Evolutionary conservation across 257 asterid species (phyloP), one percentile per base, ranked within the genome.

Genomic region (Salvia hispanica): DNA sequence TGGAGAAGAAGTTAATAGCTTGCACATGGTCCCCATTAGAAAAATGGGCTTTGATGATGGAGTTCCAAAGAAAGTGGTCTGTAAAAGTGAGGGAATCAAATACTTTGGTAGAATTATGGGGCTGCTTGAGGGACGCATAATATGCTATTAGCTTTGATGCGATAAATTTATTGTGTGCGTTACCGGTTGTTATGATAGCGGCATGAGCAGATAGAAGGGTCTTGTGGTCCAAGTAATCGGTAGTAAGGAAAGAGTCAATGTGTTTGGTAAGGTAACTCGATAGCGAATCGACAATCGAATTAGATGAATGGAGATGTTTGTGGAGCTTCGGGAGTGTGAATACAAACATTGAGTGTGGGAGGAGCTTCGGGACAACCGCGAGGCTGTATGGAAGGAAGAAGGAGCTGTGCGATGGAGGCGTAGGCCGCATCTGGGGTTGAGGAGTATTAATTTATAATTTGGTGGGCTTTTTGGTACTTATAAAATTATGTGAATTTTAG

Each of bases 41-140:
- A 34, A 86, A 91, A 72, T 88, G 85, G 67, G 91, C 85, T 82
- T 91, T 82, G 75, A 88, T 86, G 34, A 91, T 76, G 48, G 95
- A 82, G 66, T 88, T 88, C 95, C 95, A 91, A 2, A 88, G 85
- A 72, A 88, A 91, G 48, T 68, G 79, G 79, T 86, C 96, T 55
- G 60, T 80, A 40, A 57, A 79, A 72, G 8, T 5, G 53, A 81
- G 64, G 68, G 76, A 82, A 65, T 76, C 67, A 66, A 91, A 91
- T 21, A 88, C 74, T 77, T 82, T 84, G 64, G 77, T 61, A 25
- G 88, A 82, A 67, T 62, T 67, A 21, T 72, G 67, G 63, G 86
- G 83, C 62, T 75, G 83, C 42, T 78, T 76, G 40, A 72, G 77
- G 5, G 87, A 62, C 44, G 93, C 89, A 61, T 91, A 91, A 33